Conservation (phyloP, 495 filamentous ascomycete species). For the Sordaria brevicollis region DNA sequence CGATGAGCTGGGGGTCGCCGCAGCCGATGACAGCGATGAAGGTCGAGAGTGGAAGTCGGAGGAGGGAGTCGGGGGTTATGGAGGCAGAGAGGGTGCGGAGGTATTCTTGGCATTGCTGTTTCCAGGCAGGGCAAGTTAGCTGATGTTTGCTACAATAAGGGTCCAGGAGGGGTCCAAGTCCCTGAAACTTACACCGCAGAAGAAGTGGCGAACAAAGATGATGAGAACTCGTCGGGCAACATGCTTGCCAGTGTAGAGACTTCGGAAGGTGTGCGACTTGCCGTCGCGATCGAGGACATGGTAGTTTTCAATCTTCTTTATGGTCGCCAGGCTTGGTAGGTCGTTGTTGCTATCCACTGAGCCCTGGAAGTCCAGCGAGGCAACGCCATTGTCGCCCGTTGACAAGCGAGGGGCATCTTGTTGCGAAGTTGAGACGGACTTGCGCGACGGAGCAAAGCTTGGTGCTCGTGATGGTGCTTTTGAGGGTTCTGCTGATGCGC, state of each 20-base stretch:
- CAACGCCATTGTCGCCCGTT: constrained; percentile 5
- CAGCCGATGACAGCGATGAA: constrained; percentile 68
- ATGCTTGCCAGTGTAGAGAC: constrained; percentile 51
- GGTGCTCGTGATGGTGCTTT: not conserved
- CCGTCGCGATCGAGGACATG: constrained; percentile 55
- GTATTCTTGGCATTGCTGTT: constrained; percentile 64
- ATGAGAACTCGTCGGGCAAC: constrained; percentile 50
- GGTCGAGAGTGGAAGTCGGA: constrained; percentile 45
- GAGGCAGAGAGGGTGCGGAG: constrained; percentile 49
- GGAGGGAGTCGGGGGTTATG: constrained; percentile 47
- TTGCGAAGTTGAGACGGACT: not conserved
- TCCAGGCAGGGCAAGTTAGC: not conserved
- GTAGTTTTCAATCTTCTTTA: constrained; percentile 44
- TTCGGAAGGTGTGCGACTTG: constrained; percentile 53
- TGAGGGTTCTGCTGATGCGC: not conserved
- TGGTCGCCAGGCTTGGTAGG: constrained; percentile 37
- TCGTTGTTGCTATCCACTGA: constrained; percentile 40
- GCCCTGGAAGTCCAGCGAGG: constrained; percentile 34
- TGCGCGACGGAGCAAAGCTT: not conserved
- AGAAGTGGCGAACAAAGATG: constrained; percentile 83
- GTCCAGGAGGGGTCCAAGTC: not conserved
- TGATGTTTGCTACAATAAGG: not conserved
- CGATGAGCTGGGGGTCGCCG: constrained; percentile 64
- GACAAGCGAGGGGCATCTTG: not conserved
- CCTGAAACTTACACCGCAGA: constrained; percentile 63